A percentile compares a stretch with the other conserved stretches of the same genome.
These are phyloP conservation scores for Breynia disticha DNA, from an alignment of 441 rosid genomes.

Conservation along the genomic window DNA sequence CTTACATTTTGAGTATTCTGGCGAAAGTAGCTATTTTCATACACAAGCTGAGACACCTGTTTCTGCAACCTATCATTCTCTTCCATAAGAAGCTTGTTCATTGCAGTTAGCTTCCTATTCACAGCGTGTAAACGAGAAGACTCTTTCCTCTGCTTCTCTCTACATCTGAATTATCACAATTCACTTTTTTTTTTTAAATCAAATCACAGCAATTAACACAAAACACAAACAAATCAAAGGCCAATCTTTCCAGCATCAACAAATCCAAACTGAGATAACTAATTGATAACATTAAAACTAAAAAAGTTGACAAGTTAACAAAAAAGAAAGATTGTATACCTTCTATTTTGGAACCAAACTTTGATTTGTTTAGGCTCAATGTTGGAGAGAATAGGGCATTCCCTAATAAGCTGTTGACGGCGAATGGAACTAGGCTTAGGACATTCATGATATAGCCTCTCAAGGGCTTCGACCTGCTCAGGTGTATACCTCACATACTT, in stretches of 20 bases:
- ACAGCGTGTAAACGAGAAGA: constrained; percentile 94
- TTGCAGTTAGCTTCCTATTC: constrained; percentile 85
- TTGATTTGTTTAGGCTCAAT: constrained; percentile 97
- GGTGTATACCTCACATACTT: constrained; percentile 96
- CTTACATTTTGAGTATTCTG: constrained; percentile 80
- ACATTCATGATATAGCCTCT: constrained; percentile 95
- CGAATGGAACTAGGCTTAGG: constrained; percentile 98
- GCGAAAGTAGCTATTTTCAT: constrained; percentile 92
- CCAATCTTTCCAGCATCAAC: neutral
- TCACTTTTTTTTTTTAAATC: neutral
- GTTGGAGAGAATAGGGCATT: constrained; percentile 95
- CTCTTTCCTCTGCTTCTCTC: constrained; percentile 99
- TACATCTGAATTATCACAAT: constrained; percentile 46
- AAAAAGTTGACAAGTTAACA: too few species aligned
- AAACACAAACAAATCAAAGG: neutral
- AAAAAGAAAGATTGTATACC: constrained; percentile 26
- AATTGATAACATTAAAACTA: too few species aligned
- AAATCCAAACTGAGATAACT: too few species aligned
- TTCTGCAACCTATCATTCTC: constrained; percentile 98
- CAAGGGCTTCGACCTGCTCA: constrained; percentile 99
- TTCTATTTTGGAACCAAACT: constrained; percentile 98
- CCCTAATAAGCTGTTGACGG: constrained; percentile 92
- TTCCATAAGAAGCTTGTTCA: constrained; percentile 98
- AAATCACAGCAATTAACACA: neutral
- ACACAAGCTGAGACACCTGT: constrained; percentile 94